Conservation (phyloP, 2,329 filamentous ascomycete genomes). For the Ascochyta koolunga region DNA sequence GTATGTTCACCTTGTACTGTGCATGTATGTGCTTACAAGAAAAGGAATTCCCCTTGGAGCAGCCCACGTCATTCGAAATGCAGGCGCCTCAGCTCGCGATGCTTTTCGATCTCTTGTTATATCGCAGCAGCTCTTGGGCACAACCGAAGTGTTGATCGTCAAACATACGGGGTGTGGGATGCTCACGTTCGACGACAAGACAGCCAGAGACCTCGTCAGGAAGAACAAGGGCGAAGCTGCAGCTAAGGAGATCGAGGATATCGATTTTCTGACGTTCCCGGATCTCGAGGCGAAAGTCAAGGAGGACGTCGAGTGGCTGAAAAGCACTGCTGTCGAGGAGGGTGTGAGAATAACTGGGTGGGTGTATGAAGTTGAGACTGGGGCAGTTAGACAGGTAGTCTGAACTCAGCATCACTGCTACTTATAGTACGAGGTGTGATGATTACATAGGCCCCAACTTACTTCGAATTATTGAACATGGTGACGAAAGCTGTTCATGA, state of each 20-base stretch:
- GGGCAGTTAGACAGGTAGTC: constrained; percentile 61
- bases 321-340: constrained; percentile 64
- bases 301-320: constrained; percentile 70
- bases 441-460: not conserved
- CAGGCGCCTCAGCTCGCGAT: constrained; percentile 66
- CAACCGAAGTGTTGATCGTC: constrained; percentile 74
- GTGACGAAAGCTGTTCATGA: not conserved
- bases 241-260: constrained; percentile 50
- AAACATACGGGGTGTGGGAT: constrained; percentile 79
- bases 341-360: constrained; percentile 71
- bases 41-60: constrained; percentile 71
- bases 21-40: not conserved
- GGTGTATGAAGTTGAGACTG: constrained; percentile 79
- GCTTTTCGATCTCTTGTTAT: constrained; percentile 77
- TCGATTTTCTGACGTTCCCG: constrained; percentile 71
- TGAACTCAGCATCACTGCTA: constrained; percentile 5
- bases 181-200: constrained; percentile 69
- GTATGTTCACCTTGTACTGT: not conserved
- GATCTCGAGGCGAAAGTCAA: constrained; percentile 63
- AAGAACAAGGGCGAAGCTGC: constrained; percentile 63
- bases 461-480: not conserved
- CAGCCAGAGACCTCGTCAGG: constrained; percentile 61
- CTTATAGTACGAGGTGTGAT: not conserved
- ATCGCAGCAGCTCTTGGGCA: constrained; percentile 79
- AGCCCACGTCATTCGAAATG: constrained; percentile 78